phyloP scores from a whole-genome alignment of 192 early-diverging fungal genomes.

The Spinellus fusiger region DNA sequence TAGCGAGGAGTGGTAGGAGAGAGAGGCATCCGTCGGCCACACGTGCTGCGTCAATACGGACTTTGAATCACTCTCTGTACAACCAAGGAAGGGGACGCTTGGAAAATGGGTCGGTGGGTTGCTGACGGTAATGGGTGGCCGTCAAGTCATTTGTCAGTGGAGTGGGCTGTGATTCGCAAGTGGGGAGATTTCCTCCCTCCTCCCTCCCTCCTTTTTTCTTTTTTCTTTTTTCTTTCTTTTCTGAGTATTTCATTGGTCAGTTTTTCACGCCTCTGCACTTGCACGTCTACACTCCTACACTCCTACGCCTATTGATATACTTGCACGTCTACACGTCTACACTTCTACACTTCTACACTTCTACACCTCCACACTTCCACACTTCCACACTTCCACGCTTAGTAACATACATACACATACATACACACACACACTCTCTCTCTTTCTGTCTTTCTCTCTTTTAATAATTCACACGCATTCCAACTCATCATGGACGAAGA shows the following conservation, averaged over 20 bases:
- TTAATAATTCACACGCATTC: no score
- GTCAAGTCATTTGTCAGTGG: background rate
- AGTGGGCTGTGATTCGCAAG: no score
- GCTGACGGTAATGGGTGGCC: background rate
- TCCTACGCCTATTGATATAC: no score
- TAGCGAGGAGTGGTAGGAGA: background rate
- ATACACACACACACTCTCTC: background rate
- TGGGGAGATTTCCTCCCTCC: no score
- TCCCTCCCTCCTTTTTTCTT: no score
- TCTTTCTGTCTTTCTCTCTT: background rate
- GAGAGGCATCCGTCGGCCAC: background rate
- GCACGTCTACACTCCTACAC: no score
- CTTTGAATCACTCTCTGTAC: background rate
- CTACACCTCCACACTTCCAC: background rate
- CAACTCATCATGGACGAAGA: conserved; percentile 46
- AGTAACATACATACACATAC: background rate
- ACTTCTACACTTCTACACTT: no score
- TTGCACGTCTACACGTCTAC: no score
- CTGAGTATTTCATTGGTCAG: no score
- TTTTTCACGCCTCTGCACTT: no score
- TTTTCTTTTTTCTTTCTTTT: no score
- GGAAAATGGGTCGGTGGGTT: background rate
- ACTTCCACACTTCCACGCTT: background rate
- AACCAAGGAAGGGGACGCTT: no score
- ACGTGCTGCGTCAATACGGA: background rate